Evolutionary conservation across 768 basidiomycete genomes (phyloP), one percentile per base, ranked within the genome.

Genomic region (Podaxis sp.): DNA sequence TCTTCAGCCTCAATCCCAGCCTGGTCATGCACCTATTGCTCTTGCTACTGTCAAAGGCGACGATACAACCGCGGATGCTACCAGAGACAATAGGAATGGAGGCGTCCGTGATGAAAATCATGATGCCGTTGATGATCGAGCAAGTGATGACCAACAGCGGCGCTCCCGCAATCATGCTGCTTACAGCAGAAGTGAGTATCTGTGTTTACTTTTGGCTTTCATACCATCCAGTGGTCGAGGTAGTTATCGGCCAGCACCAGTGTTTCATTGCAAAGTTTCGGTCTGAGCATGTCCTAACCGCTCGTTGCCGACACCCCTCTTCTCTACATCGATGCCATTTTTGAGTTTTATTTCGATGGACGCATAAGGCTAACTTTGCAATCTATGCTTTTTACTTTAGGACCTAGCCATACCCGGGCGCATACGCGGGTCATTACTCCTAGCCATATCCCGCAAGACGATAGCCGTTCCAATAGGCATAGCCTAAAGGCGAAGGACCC

Each of bases 101-200:
- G 38, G 49, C 49, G n/a, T 6, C 1, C 28, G 46, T 49, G 57
- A 51, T 49, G 46, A 33, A 9, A 1, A 33, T 33, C 8, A 8
- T 36, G 40, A 57, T 57, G n/a, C 7, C 12, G 39, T 6, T 44
- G 59, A 51, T 60, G 57, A 60, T 60, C 58, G 58, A 59, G 58
- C 22, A 24, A 33, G 19, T 52, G 38, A 39, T 40, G 51, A 38
- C 59, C 59, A 51, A 52, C 48, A 40, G 38, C 48, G 51, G 49
- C 36, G 36, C 13, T 52, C 36, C 49, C 59, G 51, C 15, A 60
- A 40, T 38, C 49, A 51, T 24, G 11, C n/a, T 55, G 8, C 59
- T 52, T 36, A 40, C 42, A 48, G 46, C 42, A 54, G 33, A 54
- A 53, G 60, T 55, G 40, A 61, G 60, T 38, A 54, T 13, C 11